Conservation (phyloP, 805 yeast species). For the Zygoascus bituminiphila region DNA sequence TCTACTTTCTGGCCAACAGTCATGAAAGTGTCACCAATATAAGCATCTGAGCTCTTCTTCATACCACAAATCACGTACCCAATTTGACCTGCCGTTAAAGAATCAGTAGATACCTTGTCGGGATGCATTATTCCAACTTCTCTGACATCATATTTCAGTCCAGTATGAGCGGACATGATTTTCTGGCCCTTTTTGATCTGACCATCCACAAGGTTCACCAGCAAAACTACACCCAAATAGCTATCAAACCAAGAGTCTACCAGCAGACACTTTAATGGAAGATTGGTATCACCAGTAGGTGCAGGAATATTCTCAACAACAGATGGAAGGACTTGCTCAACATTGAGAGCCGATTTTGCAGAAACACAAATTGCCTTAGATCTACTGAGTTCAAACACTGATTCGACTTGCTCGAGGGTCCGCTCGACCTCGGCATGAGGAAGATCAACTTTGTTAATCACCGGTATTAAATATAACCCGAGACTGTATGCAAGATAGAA, state of each 20-base stretch:
- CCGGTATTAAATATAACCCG: conserved; percentile 75
- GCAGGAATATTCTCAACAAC: conserved; percentile 74
- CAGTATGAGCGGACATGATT: conserved; percentile 69
- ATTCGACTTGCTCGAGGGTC: conserved; percentile 77
- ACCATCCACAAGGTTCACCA: conserved; percentile 84
- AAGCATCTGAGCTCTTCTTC: conserved; percentile 78
- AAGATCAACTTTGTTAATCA: conserved; percentile 84
- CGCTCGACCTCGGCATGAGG: conserved; percentile 77
- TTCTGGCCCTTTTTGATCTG: conserved; percentile 62
- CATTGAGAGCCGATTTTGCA: conserved; percentile 85
- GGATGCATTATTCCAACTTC: conserved; percentile 97
- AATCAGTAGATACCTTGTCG: conserved; percentile 58
- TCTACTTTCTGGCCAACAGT: conserved; percentile 46
- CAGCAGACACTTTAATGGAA: conserved; percentile 62
- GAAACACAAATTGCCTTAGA: conserved; percentile 76
- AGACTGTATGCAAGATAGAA: conserved; percentile 82
- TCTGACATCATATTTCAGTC: conserved; percentile 71
- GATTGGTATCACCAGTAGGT: conserved; percentile 49
- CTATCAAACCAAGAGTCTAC: conserved; percentile 98
- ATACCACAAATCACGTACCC: conserved; percentile 94
- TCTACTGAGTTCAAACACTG: conserved; percentile 68
- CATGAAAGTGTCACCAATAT: conserved; percentile 85
- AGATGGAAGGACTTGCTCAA: conserved; percentile 69
- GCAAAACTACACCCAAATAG: conserved; percentile 81
- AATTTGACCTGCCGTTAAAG: conserved; percentile 80